Base-by-base conservation (phyloP, 1,284 basidiomycete genomes). In the Cryptococcus jaspeensis region DNA sequence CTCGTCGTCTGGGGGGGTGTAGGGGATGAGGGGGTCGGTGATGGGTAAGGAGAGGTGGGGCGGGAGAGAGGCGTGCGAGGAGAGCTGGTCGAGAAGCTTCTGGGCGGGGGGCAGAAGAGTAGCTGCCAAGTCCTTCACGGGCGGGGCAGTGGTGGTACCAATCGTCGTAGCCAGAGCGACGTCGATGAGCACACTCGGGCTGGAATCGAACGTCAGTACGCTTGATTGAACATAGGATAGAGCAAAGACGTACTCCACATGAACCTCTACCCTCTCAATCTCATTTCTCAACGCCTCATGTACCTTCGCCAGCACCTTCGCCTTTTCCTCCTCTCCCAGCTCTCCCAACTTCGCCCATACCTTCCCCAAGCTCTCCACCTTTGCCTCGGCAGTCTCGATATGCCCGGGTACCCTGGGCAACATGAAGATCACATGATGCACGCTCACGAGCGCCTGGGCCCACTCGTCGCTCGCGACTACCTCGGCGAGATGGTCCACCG, bases 41-140 rank as follows among this genome's bases (percentile, higher is more conserved):
- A 89, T 82, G 0, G 84, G 84, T 8, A 91, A 74, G 55, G 84
- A 85, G 1, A 82, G 67, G 59, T 86, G 80, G 16, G 82, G 77
- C 0, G 84, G 79, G 18, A 81, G 79, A 0, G 81, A 61, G 1
- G 67, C 64, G 50, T 68, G 67, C 11, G 52, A 47, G 1, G 53
- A 40, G 12, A 73, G 50, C 5, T 58, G 47, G 5, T 56, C 38
- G 5, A 65, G 43, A 13, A 69, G 48, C 1, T 61, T 47, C 1
- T 55, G 16, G 0, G 58, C 42, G 0, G 64, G 43, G 2, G 72
- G 72, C 5, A 74, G 60, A 0, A 76, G 60, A 0, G 56, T 50
- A 6, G 49, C 16, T 0, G 64, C 60, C 3, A 70, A 58, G 3
- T 55, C 55, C 0, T 46, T 39, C 0, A 66, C 59, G 7, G 64